A percentile compares a stretch with the other conserved stretches of the same genome.
Evolutionary conservation across 768 basidiomycete genomes (phyloP).

Genomic region (Pleurotus eryngii): DNA sequence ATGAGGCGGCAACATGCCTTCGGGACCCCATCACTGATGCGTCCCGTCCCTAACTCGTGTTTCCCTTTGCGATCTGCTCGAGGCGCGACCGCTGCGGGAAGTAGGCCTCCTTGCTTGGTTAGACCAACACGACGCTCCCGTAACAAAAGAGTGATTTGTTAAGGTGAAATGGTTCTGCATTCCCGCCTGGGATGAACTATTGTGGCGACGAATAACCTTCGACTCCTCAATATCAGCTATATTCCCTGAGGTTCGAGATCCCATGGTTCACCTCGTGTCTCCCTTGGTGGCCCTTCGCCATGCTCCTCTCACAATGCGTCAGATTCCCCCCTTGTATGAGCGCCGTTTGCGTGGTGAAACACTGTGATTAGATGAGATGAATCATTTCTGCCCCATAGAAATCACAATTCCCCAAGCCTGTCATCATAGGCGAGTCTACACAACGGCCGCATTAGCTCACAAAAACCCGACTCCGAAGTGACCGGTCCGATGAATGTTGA

Average conservation of each 20-base stretch:
- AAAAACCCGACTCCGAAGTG: background rate
- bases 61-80: slow-evolving; percentile 6
- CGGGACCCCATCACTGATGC: slow-evolving; percentile 1
- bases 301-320: background rate
- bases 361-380: background rate
- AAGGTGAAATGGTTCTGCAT: background rate
- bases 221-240: slow-evolving; percentile 2
- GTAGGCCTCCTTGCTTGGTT: slow-evolving; percentile 1
- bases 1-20: slow-evolving; percentile 8
- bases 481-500: slow-evolving; percentile 1
- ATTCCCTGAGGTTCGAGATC: slow-evolving; percentile 1
- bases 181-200: background rate
- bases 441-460: background rate
- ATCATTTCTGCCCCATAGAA: background rate
- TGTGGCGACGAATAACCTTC: background rate
- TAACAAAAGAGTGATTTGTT: background rate
- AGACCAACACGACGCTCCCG: background rate
- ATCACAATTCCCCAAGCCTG: slow-evolving; percentile 3
- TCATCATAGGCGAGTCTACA: background rate
- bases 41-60: slow-evolving; percentile 9
- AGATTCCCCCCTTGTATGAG: background rate
- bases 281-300: background rate
- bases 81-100: slow-evolving; percentile 3
- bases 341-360: background rate
- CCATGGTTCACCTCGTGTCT: background rate